A percentile compares a stretch with the other conserved stretches of the same genome.
These are phyloP conservation scores for Elsinoe arachidis DNA, from an alignment of 2,329 filamentous ascomycete genomes.

Conservation along the genomic window DNA sequence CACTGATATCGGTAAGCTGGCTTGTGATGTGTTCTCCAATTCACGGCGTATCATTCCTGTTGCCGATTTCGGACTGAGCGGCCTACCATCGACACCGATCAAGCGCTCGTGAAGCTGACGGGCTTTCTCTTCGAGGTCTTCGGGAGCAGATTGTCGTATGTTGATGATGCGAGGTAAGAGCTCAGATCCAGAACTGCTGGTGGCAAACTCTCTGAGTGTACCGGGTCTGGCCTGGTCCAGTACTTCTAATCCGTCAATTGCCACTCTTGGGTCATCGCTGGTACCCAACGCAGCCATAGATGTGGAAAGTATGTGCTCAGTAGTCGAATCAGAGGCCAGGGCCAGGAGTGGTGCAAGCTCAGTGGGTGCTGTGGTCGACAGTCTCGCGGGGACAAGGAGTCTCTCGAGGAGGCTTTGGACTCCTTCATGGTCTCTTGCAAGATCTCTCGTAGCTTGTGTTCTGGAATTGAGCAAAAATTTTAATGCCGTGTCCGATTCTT, in stretches of 20 bases:
- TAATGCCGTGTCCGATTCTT: neutral
- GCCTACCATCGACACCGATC: neutral
- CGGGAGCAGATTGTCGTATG: slow-evolving; percentile 45
- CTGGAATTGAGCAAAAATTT: neutral
- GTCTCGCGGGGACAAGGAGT: neutral
- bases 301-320: slow-evolving; percentile 18
- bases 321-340: slow-evolving; percentile 18
- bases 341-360: neutral
- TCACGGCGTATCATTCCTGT: neutral
- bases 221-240: slow-evolving; percentile 11
- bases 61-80: neutral
- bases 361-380: neutral
- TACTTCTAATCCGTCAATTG: slow-evolving; percentile 34
- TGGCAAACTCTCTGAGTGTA: slow-evolving; percentile 27
- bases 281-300: slow-evolving; percentile 17
- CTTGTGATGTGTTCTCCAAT: neutral
- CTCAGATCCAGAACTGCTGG: slow-evolving; percentile 39
- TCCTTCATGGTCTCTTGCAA: neutral
- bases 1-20: slow-evolving; percentile 19
- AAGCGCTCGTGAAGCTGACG: slow-evolving; percentile 22
- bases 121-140: slow-evolving; percentile 41
- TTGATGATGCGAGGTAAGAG: slow-evolving; percentile 45
- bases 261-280: slow-evolving; percentile 24
- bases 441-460: neutral
- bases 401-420: neutral